phyloP scores from a whole-genome alignment of 352 stramenopile species.

The Pythium guiyangense region DNA sequence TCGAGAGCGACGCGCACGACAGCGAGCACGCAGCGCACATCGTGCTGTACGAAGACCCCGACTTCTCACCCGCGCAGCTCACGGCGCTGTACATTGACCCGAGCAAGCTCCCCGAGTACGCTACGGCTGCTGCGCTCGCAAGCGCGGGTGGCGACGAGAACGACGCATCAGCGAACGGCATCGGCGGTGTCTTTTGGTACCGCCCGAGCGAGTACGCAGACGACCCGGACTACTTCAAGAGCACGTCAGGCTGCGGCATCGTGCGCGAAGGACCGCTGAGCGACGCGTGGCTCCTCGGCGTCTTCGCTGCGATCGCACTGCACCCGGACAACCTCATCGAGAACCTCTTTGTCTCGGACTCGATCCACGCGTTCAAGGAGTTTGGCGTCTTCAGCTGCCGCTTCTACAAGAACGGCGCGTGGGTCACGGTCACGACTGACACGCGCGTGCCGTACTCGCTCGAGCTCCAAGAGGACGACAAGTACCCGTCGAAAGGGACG shows the following conservation, averaged over 20 bases:
- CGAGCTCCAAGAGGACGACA: slow-evolving; percentile 35
- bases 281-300: slow-evolving; percentile 85
- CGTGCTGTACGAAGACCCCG: slow-evolving; percentile 50
- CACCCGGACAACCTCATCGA: slow-evolving; percentile 86
- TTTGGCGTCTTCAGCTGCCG: slow-evolving; percentile 90
- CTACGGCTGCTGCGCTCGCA: slow-evolving; percentile 16
- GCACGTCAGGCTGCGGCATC: slow-evolving; percentile 46
- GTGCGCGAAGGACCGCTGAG: slow-evolving; percentile 56
- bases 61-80: slow-evolving; percentile 36
- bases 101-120: slow-evolving; percentile 58
- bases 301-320: slow-evolving; percentile 75
- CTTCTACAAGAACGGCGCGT: slow-evolving; percentile 90
- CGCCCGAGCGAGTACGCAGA: slow-evolving; percentile 66
- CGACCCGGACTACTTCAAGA: slow-evolving; percentile 86
- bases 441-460: slow-evolving; percentile 75
- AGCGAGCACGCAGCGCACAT: background rate
- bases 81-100: slow-evolving; percentile 57
- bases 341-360: slow-evolving; percentile 88
- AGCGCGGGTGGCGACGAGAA: background rate
- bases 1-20: background rate
- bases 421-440: slow-evolving; percentile 87
- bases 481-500: slow-evolving; percentile 14
- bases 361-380: slow-evolving; percentile 67
- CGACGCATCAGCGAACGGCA: slow-evolving; percentile 1
- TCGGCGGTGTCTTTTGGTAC: slow-evolving; percentile 46